Conservation (phyloP, 192 early-diverging fungal genomes). For the Funneliformis geosporum region DNA sequence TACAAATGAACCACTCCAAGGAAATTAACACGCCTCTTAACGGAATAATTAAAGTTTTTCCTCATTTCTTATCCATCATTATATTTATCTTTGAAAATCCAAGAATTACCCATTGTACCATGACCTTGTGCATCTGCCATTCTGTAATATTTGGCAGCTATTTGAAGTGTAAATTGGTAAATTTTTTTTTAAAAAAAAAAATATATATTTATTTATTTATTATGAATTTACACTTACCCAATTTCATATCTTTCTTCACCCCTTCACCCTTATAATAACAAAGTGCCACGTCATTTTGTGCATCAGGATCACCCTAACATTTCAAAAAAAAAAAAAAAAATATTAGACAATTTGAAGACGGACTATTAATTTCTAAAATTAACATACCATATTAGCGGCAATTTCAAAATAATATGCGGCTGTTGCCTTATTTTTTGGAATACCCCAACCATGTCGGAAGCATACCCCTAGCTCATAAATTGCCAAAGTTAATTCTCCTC, state of each 20-base stretch:
- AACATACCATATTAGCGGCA: constrained; percentile 62
- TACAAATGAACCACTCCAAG: not conserved
- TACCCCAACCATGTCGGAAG: constrained; percentile 82
- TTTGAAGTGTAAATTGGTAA: constrained; percentile 24
- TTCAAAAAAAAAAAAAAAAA: constrained; percentile 3
- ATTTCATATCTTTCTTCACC: constrained; percentile 73
- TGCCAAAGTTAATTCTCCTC: constrained; percentile 70
- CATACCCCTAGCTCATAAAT: constrained; percentile 80
- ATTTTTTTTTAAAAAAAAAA: not conserved
- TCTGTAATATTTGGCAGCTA: constrained; percentile 74
- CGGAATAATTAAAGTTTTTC: not conserved
- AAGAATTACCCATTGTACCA: constrained; percentile 74
- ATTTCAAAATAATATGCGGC: constrained; percentile 83
- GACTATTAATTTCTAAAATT: not conserved
- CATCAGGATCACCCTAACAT: constrained; percentile 71
- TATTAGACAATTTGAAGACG: not conserved
- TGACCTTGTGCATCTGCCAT: constrained; percentile 68
- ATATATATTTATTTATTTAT: not conserved
- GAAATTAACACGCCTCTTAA: not conserved
- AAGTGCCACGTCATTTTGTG: constrained; percentile 71
- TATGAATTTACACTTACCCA: constrained; percentile 16
- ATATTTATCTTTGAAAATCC: constrained; percentile 82
- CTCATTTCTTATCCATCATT: constrained; percentile 45
- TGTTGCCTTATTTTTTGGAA: constrained; percentile 66
- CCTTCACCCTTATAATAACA: constrained; percentile 75